Percentiles rank a stretch among this genome's conserved stretches.
These are phyloP conservation scores for Microstegium vimineum DNA, from an alignment of 176 grass and related monocot genomes.

Conservation along the genomic window DNA sequence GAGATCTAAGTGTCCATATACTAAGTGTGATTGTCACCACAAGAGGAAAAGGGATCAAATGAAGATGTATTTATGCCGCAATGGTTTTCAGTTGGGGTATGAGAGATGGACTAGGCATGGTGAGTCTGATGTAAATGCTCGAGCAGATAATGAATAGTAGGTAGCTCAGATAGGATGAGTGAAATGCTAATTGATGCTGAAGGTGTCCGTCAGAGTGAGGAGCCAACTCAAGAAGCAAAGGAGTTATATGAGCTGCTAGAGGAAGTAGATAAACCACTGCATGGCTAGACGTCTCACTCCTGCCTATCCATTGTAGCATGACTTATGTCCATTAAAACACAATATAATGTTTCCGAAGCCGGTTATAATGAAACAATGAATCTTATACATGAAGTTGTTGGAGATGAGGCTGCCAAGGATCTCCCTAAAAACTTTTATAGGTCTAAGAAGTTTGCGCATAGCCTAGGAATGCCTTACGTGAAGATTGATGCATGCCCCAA, in stretches of 20 bases:
- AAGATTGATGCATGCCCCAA: background rate
- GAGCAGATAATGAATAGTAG: background rate
- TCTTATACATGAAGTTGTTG: background rate
- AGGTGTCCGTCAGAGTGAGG: background rate
- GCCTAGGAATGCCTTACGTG: background rate
- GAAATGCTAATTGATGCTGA: background rate
- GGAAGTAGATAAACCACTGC: background rate
- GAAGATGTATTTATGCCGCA: background rate
- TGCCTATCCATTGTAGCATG: background rate
- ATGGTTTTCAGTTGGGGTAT: slow-evolving; percentile 3
- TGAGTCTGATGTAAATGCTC: background rate
- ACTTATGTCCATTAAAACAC: slow-evolving; percentile 8
- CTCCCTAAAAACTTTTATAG: background rate
- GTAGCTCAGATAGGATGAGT: background rate
- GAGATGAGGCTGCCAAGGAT: background rate
- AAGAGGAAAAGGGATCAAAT: background rate
- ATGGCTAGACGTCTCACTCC: background rate
- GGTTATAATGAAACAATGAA: background rate
- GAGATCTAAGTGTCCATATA: background rate
- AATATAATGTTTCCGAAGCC: background rate
- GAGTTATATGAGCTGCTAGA: background rate
- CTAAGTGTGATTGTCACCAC: background rate
- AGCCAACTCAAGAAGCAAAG: background rate
- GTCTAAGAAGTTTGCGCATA: background rate
- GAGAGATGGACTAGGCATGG: background rate